Percentiles rank a stretch among this genome's conserved stretches.
These are phyloP conservation scores for Hypoxylon perforatum DNA, from an alignment of 495 filamentous ascomycete genomes.

Conservation along the genomic window DNA sequence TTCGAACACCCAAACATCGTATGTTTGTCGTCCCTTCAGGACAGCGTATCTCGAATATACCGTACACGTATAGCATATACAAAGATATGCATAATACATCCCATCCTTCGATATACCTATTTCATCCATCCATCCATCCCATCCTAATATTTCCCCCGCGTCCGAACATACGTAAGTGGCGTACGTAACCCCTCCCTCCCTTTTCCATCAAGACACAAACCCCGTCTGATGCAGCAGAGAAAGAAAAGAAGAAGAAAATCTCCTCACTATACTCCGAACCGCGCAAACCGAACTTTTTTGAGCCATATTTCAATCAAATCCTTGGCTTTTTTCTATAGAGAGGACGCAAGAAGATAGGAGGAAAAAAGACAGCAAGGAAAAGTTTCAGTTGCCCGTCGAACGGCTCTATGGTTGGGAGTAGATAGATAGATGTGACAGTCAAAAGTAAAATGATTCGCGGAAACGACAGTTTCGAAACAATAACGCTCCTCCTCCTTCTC, in stretches of 20 bases:
- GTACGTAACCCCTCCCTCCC: slow-evolving; percentile 9
- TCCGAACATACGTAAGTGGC: slow-evolving; percentile 6
- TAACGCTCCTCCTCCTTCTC: neutral
- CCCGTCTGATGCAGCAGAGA: neutral
- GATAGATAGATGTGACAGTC: neutral
- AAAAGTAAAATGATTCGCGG: slow-evolving; percentile 13
- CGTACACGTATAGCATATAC: slow-evolving; percentile 23
- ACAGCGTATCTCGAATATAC: slow-evolving; percentile 18
- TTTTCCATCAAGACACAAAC: neutral
- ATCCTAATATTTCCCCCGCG: neutral
- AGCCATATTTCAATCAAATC: slow-evolving; percentile 29
- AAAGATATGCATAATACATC: slow-evolving; percentile 6
- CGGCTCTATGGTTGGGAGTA: slow-evolving; percentile 32
- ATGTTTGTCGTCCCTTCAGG: neutral
- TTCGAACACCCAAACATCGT: neutral
- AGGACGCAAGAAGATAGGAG: neutral
- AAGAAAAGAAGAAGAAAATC: slow-evolving; percentile 8
- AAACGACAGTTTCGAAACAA: slow-evolving; percentile 33
- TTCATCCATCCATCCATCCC: slow-evolving; percentile 1
- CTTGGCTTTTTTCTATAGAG: slow-evolving; percentile 18
- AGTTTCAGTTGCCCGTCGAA: slow-evolving; percentile 33
- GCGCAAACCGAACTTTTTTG: slow-evolving; percentile 31
- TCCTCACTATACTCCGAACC: slow-evolving; percentile 21
- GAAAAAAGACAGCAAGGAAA: slow-evolving; percentile 10
- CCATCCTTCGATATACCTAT: too few species aligned